Evolutionary conservation across 2,329 filamentous ascomycete genomes (phyloP), one percentile per base, ranked within the genome.

Genomic region (Nothophaeocryptopus gaeumannii): DNA sequence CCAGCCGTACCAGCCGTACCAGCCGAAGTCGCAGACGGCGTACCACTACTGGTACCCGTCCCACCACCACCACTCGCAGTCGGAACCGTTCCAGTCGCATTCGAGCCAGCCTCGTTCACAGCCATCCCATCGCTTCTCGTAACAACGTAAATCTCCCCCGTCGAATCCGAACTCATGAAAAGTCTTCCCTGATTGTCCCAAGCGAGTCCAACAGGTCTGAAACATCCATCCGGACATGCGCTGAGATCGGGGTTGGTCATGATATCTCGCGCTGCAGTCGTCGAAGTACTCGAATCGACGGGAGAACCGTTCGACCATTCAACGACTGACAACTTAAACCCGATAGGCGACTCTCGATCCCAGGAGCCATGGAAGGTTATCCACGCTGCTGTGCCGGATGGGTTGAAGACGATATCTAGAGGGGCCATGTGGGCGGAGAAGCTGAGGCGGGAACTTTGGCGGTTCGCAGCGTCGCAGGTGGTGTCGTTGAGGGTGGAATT

Each of bases 321-420:
- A 7, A 80, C 66, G 5, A 74, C 64, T 16, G 70, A 72, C 47
- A 80, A 60, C 53, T 78, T 77, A 65, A 79, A 80, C 26, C 77
- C 77, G 2, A 73, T 69, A 20, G 77, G 76, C 0, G 67, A 58
- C 29, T 71, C 65, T 11, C 76, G 70, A 53, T 80, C 71, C 75
- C 85, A 89, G 66, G 80, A 85, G 11, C 86, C 86, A 66, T 88
- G 86, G 68, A 89, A 88, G 0, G 81, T 75, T 13, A 90, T 71
- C 69, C 80, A 89, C 1, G 84, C 85, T 2, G 72, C 70, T 1
- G 74, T 76, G 10, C 75, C 78, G 32, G 79, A 80, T 35, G 72
- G 61, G 55, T 79, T 75, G 71, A 90, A 90, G 53, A 82, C 81
- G 62, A 89, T 79, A 56, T 88, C 85, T 1, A 89, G 72, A 0